Conservation (phyloP, 352 stramenopile genomes). For the Globisporangium ultimum region DNA sequence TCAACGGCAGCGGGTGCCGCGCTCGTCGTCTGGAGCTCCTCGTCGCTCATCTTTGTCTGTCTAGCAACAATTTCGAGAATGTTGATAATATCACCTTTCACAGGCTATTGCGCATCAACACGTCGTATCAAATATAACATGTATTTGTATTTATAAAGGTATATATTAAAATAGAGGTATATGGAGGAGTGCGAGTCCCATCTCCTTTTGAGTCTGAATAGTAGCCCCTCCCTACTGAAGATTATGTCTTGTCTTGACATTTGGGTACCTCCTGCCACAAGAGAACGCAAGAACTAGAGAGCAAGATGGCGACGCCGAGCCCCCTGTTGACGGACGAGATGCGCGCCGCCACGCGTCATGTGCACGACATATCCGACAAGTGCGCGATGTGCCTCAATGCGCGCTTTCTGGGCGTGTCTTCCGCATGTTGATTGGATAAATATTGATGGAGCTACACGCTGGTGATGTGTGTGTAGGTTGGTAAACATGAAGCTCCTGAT, state of each 20-base stretch:
- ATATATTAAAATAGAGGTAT: too few species aligned
- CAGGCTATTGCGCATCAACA: too few species aligned
- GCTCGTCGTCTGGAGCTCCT: background rate
- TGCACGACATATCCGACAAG: conserved; percentile 57
- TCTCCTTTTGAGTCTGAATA: background rate
- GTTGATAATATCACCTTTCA: too few species aligned
- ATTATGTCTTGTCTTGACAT: background rate
- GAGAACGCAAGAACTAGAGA: conserved; percentile 19
- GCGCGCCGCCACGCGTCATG: conserved; percentile 39
- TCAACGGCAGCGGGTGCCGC: too few species aligned
- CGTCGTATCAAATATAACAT: too few species aligned
- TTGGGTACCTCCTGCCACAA: background rate
- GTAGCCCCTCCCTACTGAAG: background rate
- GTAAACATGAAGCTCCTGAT: conserved; percentile 71
- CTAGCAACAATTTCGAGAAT: background rate
- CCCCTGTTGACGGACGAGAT: conserved; percentile 40
- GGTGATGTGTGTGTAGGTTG: conserved; percentile 22
- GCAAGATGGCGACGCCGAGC: conserved; percentile 7
- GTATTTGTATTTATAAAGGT: too few species aligned
- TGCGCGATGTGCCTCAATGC: conserved; percentile 11
- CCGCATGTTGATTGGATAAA: background rate
- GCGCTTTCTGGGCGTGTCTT: background rate
- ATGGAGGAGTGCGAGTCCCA: too few species aligned
- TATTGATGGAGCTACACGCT: background rate
- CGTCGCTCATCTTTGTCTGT: background rate